A percentile compares a stretch with the other conserved stretches of the same genome.
phyloP scores from a whole-genome alignment of 1,284 basidiomycete genomes.

The Laetiporus sulphureus region DNA sequence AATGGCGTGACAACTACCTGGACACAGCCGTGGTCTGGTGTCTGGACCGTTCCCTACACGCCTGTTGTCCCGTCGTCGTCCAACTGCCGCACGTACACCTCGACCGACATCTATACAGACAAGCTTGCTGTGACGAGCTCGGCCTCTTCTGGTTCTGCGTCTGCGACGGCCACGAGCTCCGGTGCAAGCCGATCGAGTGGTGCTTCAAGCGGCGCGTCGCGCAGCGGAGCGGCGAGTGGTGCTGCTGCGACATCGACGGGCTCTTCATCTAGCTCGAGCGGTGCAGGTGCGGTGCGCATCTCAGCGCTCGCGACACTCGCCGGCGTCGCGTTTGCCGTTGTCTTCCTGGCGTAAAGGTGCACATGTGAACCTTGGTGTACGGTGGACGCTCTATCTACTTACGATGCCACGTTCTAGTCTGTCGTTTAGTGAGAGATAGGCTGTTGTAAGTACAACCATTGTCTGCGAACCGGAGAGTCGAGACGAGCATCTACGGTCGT shows the following conservation, averaged over 20 bases:
- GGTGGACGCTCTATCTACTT: too few species aligned
- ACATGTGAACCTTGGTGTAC: too few species aligned
- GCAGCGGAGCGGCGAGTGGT: slow-evolving; percentile 10
- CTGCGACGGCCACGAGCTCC: slow-evolving; percentile 5
- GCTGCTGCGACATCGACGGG: slow-evolving; percentile 16
- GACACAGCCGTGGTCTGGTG: slow-evolving; percentile 52
- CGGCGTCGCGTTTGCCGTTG: slow-evolving; percentile 38
- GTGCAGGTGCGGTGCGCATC: slow-evolving; percentile 28
- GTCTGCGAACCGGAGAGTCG: too few species aligned
- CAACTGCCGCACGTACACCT: slow-evolving; percentile 54
- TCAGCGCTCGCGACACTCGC: slow-evolving; percentile 33
- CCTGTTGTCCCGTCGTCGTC: slow-evolving; percentile 52
- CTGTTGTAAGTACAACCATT: too few species aligned
- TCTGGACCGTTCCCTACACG: slow-evolving; percentile 57
- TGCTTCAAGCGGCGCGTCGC: slow-evolving; percentile 6
- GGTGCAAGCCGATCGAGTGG: slow-evolving; percentile 9
- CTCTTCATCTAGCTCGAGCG: slow-evolving; percentile 23
- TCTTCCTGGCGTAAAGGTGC: slow-evolving; percentile 39
- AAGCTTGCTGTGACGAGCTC: slow-evolving; percentile 28
- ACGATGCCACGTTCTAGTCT: too few species aligned
- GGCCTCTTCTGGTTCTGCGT: slow-evolving; percentile 17
- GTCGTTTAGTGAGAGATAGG: too few species aligned
- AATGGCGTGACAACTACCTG: slow-evolving; percentile 41
- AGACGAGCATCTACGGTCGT: too few species aligned
- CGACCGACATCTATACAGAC: slow-evolving; percentile 42